Evolutionary conservation across 2,329 filamentous ascomycete genomes (phyloP).

Genomic region (Aotearoamyces nothofagi): DNA sequence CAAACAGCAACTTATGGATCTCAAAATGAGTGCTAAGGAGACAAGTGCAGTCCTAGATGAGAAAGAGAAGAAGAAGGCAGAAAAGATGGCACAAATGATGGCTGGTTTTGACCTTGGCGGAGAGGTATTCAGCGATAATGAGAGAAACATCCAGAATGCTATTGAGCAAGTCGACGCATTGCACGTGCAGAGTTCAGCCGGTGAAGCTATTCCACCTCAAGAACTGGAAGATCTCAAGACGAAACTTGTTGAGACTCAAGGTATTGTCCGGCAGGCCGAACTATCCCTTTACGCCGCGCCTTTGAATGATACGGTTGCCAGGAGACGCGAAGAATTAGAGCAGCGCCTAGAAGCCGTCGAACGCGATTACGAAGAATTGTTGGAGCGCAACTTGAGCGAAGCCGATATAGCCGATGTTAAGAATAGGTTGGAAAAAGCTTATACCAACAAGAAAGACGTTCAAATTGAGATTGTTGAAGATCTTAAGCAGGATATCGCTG

Average conservation of each 20-base stretch:
- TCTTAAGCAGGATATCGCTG: constrained; percentile 58
- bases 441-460: constrained; percentile 58
- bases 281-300: constrained; percentile 60
- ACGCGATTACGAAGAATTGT: constrained; percentile 68
- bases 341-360: constrained; percentile 59
- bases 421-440: constrained; percentile 59
- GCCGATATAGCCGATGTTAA: constrained; percentile 77
- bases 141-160: constrained; percentile 67
- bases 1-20: constrained; percentile 89
- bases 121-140: constrained; percentile 88
- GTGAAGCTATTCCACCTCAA: constrained; percentile 68
- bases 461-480: constrained; percentile 62
- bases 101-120: constrained; percentile 89
- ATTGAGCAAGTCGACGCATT: constrained; percentile 73
- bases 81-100: constrained; percentile 99
- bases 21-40: constrained; percentile 93
- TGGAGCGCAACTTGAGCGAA: constrained; percentile 65
- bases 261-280: constrained; percentile 84
- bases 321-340: constrained; percentile 64
- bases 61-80: constrained; percentile 96
- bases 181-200: constrained; percentile 59
- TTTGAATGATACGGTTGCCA: constrained; percentile 46
- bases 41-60: constrained; percentile 80
- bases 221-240: constrained; percentile 65
- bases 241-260: constrained; percentile 76